A percentile compares a stretch with the other conserved stretches of the same genome.
Conservation (phyloP, 306 rosid genomes). For the Lathyrus aphaca region DNA sequence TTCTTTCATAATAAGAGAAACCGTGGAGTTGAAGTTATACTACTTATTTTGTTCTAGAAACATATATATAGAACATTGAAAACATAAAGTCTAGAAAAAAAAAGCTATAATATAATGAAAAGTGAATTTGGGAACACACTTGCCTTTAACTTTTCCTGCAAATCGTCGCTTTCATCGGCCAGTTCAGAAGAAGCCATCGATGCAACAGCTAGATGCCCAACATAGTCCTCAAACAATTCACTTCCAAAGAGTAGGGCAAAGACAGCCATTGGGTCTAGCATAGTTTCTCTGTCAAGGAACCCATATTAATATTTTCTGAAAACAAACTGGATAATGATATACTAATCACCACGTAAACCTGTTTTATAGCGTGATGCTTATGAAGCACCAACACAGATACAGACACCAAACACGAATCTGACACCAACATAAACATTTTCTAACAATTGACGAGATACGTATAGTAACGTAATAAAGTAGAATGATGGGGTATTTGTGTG, state of each 20-base stretch:
- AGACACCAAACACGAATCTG: no score
- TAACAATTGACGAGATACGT: no score
- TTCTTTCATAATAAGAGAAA: not conserved
- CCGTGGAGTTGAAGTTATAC: not conserved
- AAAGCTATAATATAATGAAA: conserved; percentile 7
- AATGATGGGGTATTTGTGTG: no score
- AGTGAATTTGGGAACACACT: conserved; percentile 40
- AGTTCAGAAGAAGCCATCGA: conserved; percentile 89
- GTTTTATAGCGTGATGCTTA: not conserved
- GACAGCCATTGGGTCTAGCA: conserved; percentile 91
- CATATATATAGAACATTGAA: not conserved
- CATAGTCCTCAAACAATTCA: conserved; percentile 88
- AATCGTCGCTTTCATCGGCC: conserved; percentile 58
- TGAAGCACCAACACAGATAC: not conserved
- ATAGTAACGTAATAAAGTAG: no score
- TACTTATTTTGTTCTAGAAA: not conserved
- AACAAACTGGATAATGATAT: not conserved
- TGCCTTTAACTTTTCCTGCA: conserved; percentile 86
- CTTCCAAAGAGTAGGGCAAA: conserved; percentile 90
- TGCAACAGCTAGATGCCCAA: conserved; percentile 90
- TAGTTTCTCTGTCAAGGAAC: conserved; percentile 68
- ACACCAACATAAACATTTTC: not conserved
- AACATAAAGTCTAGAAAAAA: not conserved
- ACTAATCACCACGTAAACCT: not conserved
- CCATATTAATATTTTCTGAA: conserved; percentile 18